These are phyloP conservation scores for Sporothrix brasiliensis DNA, from an alignment of 2,329 filamentous ascomycete species.

Conservation along the genomic window DNA sequence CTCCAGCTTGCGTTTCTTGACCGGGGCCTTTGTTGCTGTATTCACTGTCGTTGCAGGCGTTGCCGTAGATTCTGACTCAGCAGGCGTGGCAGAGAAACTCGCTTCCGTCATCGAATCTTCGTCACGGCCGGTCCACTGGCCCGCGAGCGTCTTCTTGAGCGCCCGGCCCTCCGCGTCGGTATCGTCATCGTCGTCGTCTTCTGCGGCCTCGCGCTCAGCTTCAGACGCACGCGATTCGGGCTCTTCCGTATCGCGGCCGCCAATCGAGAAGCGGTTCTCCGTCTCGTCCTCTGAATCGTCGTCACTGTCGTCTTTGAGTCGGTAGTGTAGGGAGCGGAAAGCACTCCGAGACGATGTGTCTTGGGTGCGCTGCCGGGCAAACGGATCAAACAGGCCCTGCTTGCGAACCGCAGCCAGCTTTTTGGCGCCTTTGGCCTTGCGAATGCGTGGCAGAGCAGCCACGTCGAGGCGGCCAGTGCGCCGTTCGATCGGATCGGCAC, in stretches of 20 bases:
- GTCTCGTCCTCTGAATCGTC: slow-evolving; percentile 88
- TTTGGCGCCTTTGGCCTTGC: slow-evolving; percentile 64
- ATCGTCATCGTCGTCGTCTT: slow-evolving; percentile 52
- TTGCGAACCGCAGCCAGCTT: slow-evolving; percentile 57
- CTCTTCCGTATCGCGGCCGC: slow-evolving; percentile 65
- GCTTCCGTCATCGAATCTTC: slow-evolving; percentile 72
- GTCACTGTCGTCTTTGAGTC: slow-evolving; percentile 70
- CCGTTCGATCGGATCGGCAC: slow-evolving; percentile 64
- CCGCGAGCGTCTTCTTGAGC: slow-evolving; percentile 59
- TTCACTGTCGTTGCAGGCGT: slow-evolving; percentile 14
- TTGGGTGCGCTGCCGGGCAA: slow-evolving; percentile 60
- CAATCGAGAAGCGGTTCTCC: slow-evolving; percentile 47
- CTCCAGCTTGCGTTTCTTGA: slow-evolving; percentile 74
- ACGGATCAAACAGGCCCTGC: slow-evolving; percentile 67
- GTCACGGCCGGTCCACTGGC: slow-evolving; percentile 53
- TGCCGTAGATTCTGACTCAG: slow-evolving; percentile 7
- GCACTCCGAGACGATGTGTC: slow-evolving; percentile 57
- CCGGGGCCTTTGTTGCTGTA: slow-evolving; percentile 40
- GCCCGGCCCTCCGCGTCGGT: slow-evolving; percentile 68
- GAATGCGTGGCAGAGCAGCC: slow-evolving; percentile 71
- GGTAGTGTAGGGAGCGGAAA: slow-evolving; percentile 80
- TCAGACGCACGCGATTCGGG: slow-evolving; percentile 62
- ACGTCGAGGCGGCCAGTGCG: slow-evolving; percentile 62
- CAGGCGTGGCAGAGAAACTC: slow-evolving; percentile 56
- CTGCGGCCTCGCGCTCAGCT: slow-evolving; percentile 21